Conservation (phyloP, 495 filamentous ascomycete genomes). For the Daldinia caldariorum region DNA sequence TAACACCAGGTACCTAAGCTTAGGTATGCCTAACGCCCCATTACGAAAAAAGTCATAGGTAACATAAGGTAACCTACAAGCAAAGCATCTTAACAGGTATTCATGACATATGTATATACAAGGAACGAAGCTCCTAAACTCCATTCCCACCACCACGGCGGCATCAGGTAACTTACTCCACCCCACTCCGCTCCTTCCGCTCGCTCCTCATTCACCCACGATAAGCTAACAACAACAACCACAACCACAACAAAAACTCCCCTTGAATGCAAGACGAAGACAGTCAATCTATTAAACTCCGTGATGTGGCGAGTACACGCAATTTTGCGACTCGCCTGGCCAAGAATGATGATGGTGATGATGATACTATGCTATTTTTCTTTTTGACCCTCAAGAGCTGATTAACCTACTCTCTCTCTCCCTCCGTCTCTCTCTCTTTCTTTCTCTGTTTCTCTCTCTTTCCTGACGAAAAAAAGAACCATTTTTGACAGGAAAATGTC, state of each 20-base stretch:
- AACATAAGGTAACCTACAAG: no score
- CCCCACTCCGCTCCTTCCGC: no score
- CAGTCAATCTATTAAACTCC: slow-evolving; percentile 1
- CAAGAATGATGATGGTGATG: neutral
- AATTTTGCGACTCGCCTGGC: neutral
- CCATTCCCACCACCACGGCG: no score
- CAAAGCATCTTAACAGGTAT: no score
- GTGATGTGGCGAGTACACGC: neutral
- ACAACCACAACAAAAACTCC: neutral
- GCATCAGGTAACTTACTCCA: no score
- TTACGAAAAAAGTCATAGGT: no score
- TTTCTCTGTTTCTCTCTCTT: neutral
- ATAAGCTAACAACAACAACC: neutral
- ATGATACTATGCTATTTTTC: neutral
- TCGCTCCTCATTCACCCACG: neutral
- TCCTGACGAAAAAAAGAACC: no score
- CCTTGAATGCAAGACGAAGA: neutral
- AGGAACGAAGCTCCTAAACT: no score
- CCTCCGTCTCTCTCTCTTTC: neutral
- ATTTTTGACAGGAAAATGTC: neutral
- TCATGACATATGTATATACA: no score
- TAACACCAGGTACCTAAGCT: no score
- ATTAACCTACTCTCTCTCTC: neutral
- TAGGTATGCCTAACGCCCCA: no score
- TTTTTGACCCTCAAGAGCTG: neutral